Base-by-base conservation (phyloP, 1,139 yeast species). In the Hyphopichia burtonii region DNA sequence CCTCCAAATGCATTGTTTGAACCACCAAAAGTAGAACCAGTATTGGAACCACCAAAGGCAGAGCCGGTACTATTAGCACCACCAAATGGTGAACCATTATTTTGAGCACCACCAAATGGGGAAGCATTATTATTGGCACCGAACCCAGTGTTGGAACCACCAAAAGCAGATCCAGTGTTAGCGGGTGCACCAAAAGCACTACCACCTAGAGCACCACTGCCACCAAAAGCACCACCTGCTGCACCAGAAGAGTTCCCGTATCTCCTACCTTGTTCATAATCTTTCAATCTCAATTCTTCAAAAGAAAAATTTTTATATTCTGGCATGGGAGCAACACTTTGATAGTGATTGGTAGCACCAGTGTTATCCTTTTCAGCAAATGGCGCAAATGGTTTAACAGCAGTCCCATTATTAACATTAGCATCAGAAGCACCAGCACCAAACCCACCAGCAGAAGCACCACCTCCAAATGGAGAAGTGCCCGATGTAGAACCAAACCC, bases 261-360 rank as follows among this genome's bases (percentile, higher is more conserved):
- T 43, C 83, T 78, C 51, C 95, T 75, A 47, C 80, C 81, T 48
- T 83, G 88, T 55, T 83, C 82, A 60, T 93, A 93, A 65, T 93
- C 99, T 62, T 86, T 93, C 53, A 79, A 69, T 61, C 99, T 78
- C 63, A 93, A 76, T 61, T 93, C 99, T 62, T 91, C 97, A 55
- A 84, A 79, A 0, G 96, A 86, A 55, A 67, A 87, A 55, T 82
- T 82, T 51, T 77, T 75, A 61, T 93, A 93, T 57, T 89, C 96
- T 12, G 96, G 96, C 98, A 93, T 91, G 34, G 88, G 78, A 17
- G 86, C 72, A 48, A 94, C 83, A 53, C 82, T 83, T 59, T 91
- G 90, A 63, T 76, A 93, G 38, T 76, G 66, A 52, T 78, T 82
- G 28, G 80, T 78, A 1, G 76, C 70, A 37, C 81, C 71, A 3